Evolutionary conservation across 768 basidiomycete genomes (phyloP).

Genomic region (Tricholoma terreum): DNA sequence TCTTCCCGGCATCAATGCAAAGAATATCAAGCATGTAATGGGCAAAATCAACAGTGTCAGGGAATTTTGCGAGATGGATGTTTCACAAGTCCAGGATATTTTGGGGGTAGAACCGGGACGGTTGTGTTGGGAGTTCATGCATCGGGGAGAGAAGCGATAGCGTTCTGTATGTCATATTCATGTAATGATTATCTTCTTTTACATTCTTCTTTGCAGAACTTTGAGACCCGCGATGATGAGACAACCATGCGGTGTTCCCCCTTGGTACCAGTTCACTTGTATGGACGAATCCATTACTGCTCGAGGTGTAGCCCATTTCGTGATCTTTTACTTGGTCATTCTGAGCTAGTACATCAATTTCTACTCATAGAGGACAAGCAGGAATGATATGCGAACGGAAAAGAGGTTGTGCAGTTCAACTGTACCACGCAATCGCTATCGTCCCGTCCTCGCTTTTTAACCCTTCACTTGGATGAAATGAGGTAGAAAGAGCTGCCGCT

Average conservation of each 20-base stretch:
- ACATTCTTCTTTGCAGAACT: not conserved
- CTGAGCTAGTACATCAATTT: no score
- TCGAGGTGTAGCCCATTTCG: no score
- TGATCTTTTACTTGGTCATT: no score
- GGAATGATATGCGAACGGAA: no score
- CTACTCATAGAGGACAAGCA: no score
- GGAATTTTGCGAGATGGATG: conserved; percentile 64
- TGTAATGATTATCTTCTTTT: not conserved
- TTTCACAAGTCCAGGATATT: conserved; percentile 64
- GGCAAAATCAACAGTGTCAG: conserved; percentile 72
- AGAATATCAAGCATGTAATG: conserved; percentile 86
- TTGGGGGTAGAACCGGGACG: conserved; percentile 82
- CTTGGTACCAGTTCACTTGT: no score
- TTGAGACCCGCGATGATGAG: not conserved
- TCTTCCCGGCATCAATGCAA: conserved; percentile 81
- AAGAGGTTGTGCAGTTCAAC: no score
- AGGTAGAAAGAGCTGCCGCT: no score
- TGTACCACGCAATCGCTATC: no score
- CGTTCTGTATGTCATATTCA: not conserved
- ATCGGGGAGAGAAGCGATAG: conserved; percentile 50
- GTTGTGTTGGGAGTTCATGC: conserved; percentile 78
- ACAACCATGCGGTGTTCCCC: not conserved
- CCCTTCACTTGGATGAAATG: no score
- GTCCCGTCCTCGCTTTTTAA: no score
- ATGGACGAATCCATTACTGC: no score